Evolutionary conservation across 148 eudicot genomes (phyloP), one percentile per base, ranked within the genome.

Genomic region (Amaranthus cruentus): DNA sequence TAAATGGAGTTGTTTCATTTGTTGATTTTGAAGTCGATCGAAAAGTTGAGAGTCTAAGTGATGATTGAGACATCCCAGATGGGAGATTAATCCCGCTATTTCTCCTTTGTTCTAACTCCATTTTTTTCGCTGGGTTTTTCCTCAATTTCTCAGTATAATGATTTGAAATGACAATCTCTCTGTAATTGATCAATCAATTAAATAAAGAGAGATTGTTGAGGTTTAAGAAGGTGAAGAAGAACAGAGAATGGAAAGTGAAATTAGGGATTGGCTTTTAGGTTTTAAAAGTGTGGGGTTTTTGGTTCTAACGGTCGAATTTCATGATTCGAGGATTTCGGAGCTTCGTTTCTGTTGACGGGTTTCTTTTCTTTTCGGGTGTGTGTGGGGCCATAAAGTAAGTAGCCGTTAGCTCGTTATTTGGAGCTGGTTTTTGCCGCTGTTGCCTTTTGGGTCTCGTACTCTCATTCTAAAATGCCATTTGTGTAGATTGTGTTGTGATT

Each of bases 1-100:
- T 59, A 59, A 57, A 63, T 54, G 75, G 76, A 55, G 81, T 66
- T 62, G 74, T 58, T n/a, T 74, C 62, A 47, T 49, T 80, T 55
- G 74, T 9, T 56, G 81, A 0, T 79, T 66, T 8, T 79, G 76
- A 6, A 61, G 72, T 44, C 7, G 89, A 61, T 2, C 68, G 66
- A 42, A 72, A n/a, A 47, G 87, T 80, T 0, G 90, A 83, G 6
- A 95, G 90, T 14, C 80, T 86, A 0, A 95, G 78, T 15, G 89
- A 75, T 18, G 96, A 69, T 59, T 77, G 87, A 0, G 94, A 90
- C 96, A 95, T 95, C 58, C 87, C 78, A 42, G 88, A 69, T 6
- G 97, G 99, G 54, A 95, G 89, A 70, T 92, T 95, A 11, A 95
- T 75, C 76, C 99, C 96, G 69, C 96, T 89, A 76, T 90, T 95